These are phyloP conservation scores for Arthrocladium fulminans DNA, from an alignment of 2,329 filamentous ascomycete genomes.

Conservation along the genomic window DNA sequence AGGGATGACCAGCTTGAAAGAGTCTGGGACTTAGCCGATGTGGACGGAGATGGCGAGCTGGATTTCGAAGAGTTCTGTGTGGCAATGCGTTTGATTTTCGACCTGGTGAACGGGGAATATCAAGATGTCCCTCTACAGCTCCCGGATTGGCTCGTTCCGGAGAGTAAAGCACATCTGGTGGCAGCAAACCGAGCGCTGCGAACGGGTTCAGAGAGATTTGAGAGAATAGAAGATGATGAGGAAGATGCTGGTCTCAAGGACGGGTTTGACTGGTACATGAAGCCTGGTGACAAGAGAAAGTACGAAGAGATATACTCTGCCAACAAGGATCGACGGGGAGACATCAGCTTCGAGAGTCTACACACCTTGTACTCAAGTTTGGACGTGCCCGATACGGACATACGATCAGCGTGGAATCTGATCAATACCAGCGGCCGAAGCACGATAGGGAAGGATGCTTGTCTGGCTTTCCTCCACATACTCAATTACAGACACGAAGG, in stretches of 20 bases:
- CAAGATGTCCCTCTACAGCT: conserved; percentile 74
- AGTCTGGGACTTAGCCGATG: conserved; percentile 94
- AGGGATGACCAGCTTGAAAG: conserved; percentile 81
- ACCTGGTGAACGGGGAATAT: conserved; percentile 92
- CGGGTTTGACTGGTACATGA: conserved; percentile 99
- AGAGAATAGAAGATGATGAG: conserved; percentile 66
- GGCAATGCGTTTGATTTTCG: conserved; percentile 95
- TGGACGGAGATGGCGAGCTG: conserved; percentile 92
- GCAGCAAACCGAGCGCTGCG: conserved; percentile 67
- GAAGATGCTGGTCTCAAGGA: conserved; percentile 81
- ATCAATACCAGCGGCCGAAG: conserved; percentile 80
- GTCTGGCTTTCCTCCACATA: conserved; percentile 90
- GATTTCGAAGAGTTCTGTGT: conserved; percentile 99
- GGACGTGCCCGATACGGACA: conserved; percentile 63
- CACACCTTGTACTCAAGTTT: conserved; percentile 53
- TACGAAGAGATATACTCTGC: conserved; percentile 97
- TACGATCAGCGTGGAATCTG: conserved; percentile 91
- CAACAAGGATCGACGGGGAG: conserved; percentile 77
- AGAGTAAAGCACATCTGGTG: conserved; percentile 85
- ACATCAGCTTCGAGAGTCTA: conserved; percentile 42
- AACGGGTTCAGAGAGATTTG: conserved; percentile 58
- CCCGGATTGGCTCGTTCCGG: conserved; percentile 94
- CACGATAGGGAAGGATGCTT: conserved; percentile 88
- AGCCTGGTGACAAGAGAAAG: conserved; percentile 76
- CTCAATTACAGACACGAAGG: conserved; percentile 93